Evolutionary conservation across 169 alveolate species (phyloP), one percentile per base, ranked within the genome.

Genomic region (Besnoitia besnoiti): DNA sequence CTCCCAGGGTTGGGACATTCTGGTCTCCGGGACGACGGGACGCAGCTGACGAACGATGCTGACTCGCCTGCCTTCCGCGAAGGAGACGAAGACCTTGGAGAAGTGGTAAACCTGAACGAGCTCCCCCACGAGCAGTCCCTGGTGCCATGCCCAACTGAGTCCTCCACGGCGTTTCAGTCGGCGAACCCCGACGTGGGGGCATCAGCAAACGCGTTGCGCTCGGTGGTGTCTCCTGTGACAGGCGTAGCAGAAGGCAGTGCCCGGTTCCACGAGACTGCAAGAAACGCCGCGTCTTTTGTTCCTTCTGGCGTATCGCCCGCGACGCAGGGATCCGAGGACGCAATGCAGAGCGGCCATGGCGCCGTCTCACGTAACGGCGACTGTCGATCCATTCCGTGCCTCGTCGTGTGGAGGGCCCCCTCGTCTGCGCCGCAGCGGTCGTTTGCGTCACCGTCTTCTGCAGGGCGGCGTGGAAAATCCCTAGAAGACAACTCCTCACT

Each of bases 1-100:
- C 44, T 5, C 35, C 85, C 85, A 39, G 30, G 39, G 51, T 55
- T 55, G 19, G 37, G 85, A 19, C 85, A 2, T 14, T 30, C 33
- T 55, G 37, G 85, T n/a, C 46, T 77, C 50, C 47, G 39, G 51
- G 59, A 24, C 8, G 33, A 1, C 3, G 24, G 67, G 12, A 10
- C 24, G 67, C 33, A 55, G 30, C 67, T 16, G 12, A 0, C 33
- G 33, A 16, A n/a, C 67, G 12, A 21, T 16, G 33, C 30, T 55
- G 67, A 55, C 67, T n/a, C 12, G 27, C 12, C 12, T 42, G n/a
- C n/a, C 24, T 2, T 73, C 44, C 10, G 46, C 2, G 8, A 4
- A 7, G 82, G 82, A 73, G 82, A 73, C 27, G 82, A 73, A 73
- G 82, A 73, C 3, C 82, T 73, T 10, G 82, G 82, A 10, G 82